Evolutionary conservation across 2,329 filamentous ascomycete genomes (phyloP).

Genomic region (Cytospora paraplurivora): DNA sequence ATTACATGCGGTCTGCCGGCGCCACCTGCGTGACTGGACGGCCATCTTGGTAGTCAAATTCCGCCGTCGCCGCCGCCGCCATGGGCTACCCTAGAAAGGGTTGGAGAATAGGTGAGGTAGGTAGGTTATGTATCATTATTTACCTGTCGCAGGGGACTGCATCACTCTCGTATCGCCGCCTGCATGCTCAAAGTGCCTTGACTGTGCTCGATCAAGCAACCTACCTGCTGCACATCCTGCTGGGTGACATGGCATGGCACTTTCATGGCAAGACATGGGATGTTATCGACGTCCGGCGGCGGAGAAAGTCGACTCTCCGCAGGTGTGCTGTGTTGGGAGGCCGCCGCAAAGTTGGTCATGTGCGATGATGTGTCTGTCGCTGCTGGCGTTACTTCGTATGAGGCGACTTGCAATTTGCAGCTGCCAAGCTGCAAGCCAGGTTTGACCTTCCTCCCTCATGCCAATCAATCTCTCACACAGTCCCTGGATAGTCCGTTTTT

Average conservation of each 20-base stretch:
- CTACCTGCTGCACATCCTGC: slow-evolving; percentile 8
- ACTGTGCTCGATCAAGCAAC: not conserved
- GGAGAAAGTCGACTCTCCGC: slow-evolving; percentile 3
- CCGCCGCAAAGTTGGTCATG: slow-evolving; percentile 17
- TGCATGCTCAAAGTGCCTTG: not conserved
- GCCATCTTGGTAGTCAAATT: not conserved
- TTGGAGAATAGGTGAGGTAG: not conserved
- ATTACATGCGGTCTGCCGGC: not conserved
- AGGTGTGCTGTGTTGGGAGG: slow-evolving; percentile 4
- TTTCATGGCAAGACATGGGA: not conserved
- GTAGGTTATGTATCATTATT: not conserved
- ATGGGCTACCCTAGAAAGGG: too few relatives aligned
- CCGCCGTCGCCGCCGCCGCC: not conserved
- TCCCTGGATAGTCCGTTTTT: slow-evolving; percentile 1
- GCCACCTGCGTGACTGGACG: not conserved
- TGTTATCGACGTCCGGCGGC: slow-evolving; percentile 9
- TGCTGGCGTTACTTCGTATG: slow-evolving; percentile 16
- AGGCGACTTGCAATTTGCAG: slow-evolving; percentile 21
- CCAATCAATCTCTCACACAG: slow-evolving; percentile 20
- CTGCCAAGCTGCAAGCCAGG: not conserved
- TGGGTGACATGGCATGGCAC: slow-evolving; percentile 17
- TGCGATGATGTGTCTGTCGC: slow-evolving; percentile 22
- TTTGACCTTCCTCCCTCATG: not conserved
- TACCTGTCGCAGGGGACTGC: not conserved
- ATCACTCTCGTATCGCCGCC: not conserved